Conservation (phyloP, 2,329 filamentous ascomycete species). For the Aspergillus sp. region DNA sequence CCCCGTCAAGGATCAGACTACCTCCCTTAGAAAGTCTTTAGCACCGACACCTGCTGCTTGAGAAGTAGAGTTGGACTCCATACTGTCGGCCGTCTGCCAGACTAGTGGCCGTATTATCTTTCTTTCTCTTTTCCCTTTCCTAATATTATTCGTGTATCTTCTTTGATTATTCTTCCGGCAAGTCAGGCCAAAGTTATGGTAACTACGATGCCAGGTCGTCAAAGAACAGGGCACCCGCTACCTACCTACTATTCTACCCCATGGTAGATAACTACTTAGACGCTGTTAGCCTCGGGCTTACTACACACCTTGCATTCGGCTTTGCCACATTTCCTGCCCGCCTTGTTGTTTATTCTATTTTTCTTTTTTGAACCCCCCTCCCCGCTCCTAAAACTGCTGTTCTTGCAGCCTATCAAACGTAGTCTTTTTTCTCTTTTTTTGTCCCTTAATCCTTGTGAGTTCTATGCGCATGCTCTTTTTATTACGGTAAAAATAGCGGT, state of each 20-base stretch:
- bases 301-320: slow-evolving; percentile 8
- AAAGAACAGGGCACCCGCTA: slow-evolving; percentile 2
- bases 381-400: not conserved
- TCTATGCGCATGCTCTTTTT: not conserved
- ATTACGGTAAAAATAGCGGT: not conserved
- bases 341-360: not conserved
- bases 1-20: slow-evolving; percentile 4
- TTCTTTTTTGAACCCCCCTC: not conserved
- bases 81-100: slow-evolving; percentile 13
- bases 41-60: not conserved
- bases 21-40: slow-evolving; percentile 1
- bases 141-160: slow-evolving; percentile 20
- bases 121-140: slow-evolving; percentile 16
- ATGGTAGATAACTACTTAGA: not conserved
- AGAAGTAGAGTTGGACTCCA: slow-evolving; percentile 5
- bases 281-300: slow-evolving; percentile 1
- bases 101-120: slow-evolving; percentile 23
- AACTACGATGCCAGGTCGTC: not conserved
- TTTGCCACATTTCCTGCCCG: not conserved
- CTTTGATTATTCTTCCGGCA: slow-evolving; percentile 17
- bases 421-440: not conserved
- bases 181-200: slow-evolving; percentile 2
- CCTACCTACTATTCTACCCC: not conserved
- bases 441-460: not conserved
- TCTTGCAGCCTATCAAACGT: not conserved